Evolutionary conservation across 768 basidiomycete species (phyloP).

Genomic region (Clitopilus passeckerianus): DNA sequence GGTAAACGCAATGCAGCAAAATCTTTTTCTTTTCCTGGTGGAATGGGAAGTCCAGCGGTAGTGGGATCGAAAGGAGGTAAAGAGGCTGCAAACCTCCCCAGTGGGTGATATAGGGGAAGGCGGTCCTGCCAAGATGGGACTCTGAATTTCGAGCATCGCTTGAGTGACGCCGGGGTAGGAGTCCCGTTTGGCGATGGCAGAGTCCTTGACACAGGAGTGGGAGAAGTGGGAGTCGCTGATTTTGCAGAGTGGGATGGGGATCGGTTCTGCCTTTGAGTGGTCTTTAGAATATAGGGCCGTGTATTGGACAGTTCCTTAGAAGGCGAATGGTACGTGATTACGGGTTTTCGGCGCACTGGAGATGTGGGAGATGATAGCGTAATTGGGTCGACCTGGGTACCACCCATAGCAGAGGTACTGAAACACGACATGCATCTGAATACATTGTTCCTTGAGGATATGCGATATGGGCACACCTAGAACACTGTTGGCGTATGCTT

Average conservation of each 20-base stretch:
- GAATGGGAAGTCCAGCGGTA: slow-evolving; percentile 49
- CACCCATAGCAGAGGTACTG: neutral
- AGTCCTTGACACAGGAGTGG: neutral
- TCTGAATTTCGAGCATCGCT: neutral
- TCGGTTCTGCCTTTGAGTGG: neutral
- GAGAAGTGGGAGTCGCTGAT: neutral
- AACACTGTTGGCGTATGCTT: too few species aligned
- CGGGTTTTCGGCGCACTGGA: neutral
- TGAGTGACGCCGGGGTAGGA: neutral
- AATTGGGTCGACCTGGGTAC: neutral
- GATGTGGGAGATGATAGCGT: neutral
- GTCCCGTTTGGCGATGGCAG: neutral
- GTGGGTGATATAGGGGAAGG: slow-evolving; percentile 66
- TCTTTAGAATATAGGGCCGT: slow-evolving; percentile 10
- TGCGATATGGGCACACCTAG: neutral
- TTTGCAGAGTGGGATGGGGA: slow-evolving; percentile 2
- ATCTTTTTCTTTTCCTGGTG: slow-evolving; percentile 5
- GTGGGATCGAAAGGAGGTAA: slow-evolving; percentile 60
- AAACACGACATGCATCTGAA: neutral
- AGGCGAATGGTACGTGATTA: slow-evolving; percentile 3
- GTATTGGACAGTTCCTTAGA: slow-evolving; percentile 11
- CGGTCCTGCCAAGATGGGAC: slow-evolving; percentile 3
- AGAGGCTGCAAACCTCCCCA: slow-evolving; percentile 58
- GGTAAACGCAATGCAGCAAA: neutral
- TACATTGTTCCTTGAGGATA: neutral